Evolutionary conservation across 2,329 filamentous ascomycete genomes (phyloP).

Genomic region (Diplodia intermedia): DNA sequence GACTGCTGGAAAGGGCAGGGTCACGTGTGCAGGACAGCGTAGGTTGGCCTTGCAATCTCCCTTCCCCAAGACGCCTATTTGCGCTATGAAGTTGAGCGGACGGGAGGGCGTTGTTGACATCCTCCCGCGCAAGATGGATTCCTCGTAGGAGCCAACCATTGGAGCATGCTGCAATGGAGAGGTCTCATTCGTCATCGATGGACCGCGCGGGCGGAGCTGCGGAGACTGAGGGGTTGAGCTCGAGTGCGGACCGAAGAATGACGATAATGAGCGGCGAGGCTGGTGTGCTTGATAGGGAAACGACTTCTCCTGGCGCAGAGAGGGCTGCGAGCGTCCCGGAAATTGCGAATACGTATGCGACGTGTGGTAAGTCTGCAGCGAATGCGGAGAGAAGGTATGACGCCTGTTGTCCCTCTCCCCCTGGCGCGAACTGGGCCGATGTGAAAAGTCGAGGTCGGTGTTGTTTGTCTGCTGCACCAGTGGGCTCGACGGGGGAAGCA

Average conservation of each 20-base stretch:
- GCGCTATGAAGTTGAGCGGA: slow-evolving; percentile 89
- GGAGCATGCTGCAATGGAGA: slow-evolving; percentile 87
- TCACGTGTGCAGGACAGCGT: slow-evolving; percentile 87
- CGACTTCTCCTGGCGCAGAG: slow-evolving; percentile 64
- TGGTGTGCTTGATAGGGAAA: slow-evolving; percentile 79
- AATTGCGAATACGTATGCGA: slow-evolving; percentile 37
- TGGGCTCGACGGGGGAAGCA: slow-evolving; percentile 89
- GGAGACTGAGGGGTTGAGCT: slow-evolving; percentile 54
- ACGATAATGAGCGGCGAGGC: slow-evolving; percentile 75
- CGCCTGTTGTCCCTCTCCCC: slow-evolving; percentile 64
- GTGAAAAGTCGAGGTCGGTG: slow-evolving; percentile 72
- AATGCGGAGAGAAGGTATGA: slow-evolving; percentile 73
- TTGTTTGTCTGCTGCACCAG: slow-evolving; percentile 88
- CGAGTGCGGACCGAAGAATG: slow-evolving; percentile 53
- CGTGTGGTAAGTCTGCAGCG: slow-evolving; percentile 59
- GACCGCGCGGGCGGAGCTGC: slow-evolving; percentile 63
- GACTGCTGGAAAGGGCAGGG: slow-evolving; percentile 88
- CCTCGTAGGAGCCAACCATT: slow-evolving; percentile 97
- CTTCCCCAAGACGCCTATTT: slow-evolving; percentile 90
- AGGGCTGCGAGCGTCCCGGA: slow-evolving; percentile 41
- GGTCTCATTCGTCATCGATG: slow-evolving; percentile 72
- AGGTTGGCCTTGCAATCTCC: slow-evolving; percentile 87
- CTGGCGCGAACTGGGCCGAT: slow-evolving; percentile 48
- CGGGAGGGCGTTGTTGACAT: slow-evolving; percentile 97
- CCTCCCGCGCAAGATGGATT: slow-evolving; percentile 89